These are phyloP conservation scores for Thuidium tamariscinum DNA, from an alignment of 225 moss, liverwort and hornwort genomes.

Conservation along the genomic window DNA sequence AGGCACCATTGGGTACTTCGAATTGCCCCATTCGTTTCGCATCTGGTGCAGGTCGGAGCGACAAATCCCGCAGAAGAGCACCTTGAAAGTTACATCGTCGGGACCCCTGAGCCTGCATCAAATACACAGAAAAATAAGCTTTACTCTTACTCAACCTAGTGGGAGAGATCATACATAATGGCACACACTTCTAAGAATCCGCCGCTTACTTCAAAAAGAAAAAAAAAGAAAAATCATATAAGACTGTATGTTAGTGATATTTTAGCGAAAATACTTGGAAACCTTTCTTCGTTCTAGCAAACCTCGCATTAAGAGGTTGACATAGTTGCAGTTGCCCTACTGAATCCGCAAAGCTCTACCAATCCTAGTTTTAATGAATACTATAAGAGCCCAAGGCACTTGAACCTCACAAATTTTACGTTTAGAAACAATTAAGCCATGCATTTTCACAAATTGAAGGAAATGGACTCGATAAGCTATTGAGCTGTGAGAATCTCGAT, in stretches of 20 bases:
- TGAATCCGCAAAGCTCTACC: not conserved
- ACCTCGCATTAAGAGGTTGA: not conserved
- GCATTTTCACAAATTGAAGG: not conserved
- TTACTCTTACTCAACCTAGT: not conserved
- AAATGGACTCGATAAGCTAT: not conserved
- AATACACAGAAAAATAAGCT: no score
- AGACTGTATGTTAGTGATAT: not conserved
- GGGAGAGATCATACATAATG: not conserved
- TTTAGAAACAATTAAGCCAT: not conserved
- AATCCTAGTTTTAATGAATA: rapidly evolving
- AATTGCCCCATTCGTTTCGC: not conserved
- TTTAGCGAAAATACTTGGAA: not conserved
- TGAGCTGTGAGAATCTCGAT: no score
- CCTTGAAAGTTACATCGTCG: conserved; percentile 19
- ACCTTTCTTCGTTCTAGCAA: not conserved
- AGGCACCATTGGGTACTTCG: conserved; percentile 20
- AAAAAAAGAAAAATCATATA: rapidly evolving
- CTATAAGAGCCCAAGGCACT: not conserved
- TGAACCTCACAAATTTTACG: not conserved
- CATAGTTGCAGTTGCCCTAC: not conserved
- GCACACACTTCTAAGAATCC: not conserved
- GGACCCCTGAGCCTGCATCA: conserved; percentile 9
- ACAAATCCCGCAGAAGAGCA: conserved; percentile 34
- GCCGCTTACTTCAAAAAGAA: not conserved
- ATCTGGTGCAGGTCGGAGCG: conserved; percentile 26